Conservation (phyloP, 2,329 filamentous ascomycete species). For the Venturia nashicola region DNA sequence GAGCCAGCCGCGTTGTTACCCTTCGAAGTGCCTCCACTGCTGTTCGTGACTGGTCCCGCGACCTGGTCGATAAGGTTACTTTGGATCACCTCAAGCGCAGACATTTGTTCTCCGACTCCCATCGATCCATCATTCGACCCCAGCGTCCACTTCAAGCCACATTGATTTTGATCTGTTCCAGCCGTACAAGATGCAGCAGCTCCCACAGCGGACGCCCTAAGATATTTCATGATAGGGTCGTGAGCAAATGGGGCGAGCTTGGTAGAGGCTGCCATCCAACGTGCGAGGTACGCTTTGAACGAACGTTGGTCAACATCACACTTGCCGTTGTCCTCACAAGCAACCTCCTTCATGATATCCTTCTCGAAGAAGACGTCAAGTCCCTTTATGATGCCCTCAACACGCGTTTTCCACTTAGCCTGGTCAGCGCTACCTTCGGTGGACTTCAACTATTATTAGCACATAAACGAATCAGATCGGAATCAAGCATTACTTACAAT, state of each 20-base stretch:
- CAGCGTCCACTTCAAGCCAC: conserved; percentile 33
- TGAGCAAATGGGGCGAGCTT: conserved; percentile 26
- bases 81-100: conserved; percentile 42
- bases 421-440: conserved; percentile 16
- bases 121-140: conserved; percentile 31
- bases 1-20: conserved; percentile 26
- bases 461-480: conserved; percentile 26
- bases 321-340: conserved; percentile 32
- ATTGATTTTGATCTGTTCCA: conserved; percentile 32
- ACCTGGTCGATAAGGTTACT: conserved; percentile 24
- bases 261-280: conserved; percentile 30
- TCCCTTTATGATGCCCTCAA: conserved; percentile 23
- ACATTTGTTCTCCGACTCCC: conserved; percentile 49
- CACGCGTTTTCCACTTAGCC: conserved; percentile 11
- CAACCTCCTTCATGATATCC: conserved; percentile 33
- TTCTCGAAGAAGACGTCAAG: conserved; percentile 27
- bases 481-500: conserved; percentile 25
- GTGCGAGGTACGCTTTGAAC: conserved; percentile 32
- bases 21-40: conserved; percentile 38
- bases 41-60: conserved; percentile 30
- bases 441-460: conserved; percentile 6
- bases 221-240: conserved; percentile 34
- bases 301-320: conserved; percentile 37
- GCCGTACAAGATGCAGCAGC: conserved; percentile 44
- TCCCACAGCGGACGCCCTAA: conserved; percentile 41